Evolutionary conservation across 2,329 filamentous ascomycete species (phyloP).

Genomic region (Fusarium caatingaense): DNA sequence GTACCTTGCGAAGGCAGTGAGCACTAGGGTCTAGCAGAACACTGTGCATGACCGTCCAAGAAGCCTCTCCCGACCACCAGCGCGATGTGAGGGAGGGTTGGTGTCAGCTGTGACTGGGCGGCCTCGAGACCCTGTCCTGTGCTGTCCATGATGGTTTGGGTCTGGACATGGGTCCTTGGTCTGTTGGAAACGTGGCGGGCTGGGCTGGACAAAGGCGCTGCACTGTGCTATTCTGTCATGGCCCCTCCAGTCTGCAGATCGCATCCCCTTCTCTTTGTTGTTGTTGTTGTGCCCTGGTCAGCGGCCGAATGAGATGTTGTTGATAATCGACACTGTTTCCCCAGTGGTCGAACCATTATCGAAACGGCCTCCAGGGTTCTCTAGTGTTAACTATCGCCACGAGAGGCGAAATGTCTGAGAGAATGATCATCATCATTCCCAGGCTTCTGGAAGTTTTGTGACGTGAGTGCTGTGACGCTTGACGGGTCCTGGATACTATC

Average conservation of each 20-base stretch:
- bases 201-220: constrained; percentile 25
- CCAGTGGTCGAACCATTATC: constrained; percentile 26
- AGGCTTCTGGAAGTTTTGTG: constrained; percentile 33
- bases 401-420: constrained; percentile 28
- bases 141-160: constrained; percentile 27
- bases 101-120: constrained; percentile 39
- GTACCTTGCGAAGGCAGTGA: constrained; percentile 41
- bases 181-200: constrained; percentile 45
- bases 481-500: not conserved
- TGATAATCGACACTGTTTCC: constrained; percentile 28
- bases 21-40: constrained; percentile 30
- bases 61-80: constrained; percentile 36
- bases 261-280: constrained; percentile 12
- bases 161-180: constrained; percentile 36
- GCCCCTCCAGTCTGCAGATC: constrained; percentile 38
- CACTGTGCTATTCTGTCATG: constrained; percentile 42
- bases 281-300: constrained; percentile 29
- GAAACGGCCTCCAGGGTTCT: constrained; percentile 13
- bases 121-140: constrained; percentile 32
- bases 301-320: constrained; percentile 31
- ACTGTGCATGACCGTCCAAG: constrained; percentile 37
- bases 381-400: constrained; percentile 23
- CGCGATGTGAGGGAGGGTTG: constrained; percentile 40
- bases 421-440: constrained; percentile 11
- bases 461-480: constrained; percentile 11